Conservation (phyloP, 306 rosid genomes). For the Dryas octopetala region DNA sequence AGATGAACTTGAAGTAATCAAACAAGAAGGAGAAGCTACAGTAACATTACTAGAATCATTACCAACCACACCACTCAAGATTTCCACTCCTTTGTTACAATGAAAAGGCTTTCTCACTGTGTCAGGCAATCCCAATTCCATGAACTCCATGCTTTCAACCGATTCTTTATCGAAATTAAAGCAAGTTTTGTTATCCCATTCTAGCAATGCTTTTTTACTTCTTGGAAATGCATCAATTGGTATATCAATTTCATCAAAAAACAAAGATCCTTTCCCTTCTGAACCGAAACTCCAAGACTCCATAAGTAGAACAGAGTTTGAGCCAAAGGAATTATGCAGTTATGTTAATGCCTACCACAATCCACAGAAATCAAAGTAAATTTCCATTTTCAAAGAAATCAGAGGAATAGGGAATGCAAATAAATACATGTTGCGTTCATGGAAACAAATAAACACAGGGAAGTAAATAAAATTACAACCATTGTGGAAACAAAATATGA, state of each 20-base stretch:
- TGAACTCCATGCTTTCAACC: constrained; percentile 46
- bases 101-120: constrained; percentile 40
- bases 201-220: constrained; percentile 41
- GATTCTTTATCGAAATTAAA: constrained; percentile 44
- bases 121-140: constrained; percentile 58
- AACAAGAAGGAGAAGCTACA: constrained; percentile 47
- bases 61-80: constrained; percentile 45
- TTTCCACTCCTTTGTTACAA: constrained; percentile 38
- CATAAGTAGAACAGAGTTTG: constrained; percentile 42
- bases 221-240: constrained; percentile 56
- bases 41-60: constrained; percentile 40
- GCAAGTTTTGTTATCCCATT: constrained; percentile 54
- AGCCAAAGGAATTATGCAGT: constrained; percentile 22
- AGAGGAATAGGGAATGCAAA: constrained; percentile 3
- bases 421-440: neutral
- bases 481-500: constrained; percentile 15
- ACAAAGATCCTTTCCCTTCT: constrained; percentile 57
- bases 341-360: constrained; percentile 38
- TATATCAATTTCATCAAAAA: constrained; percentile 61
- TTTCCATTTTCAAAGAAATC: neutral
- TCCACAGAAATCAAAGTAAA: constrained; percentile 14
- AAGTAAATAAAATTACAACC: constrained; percentile 17
- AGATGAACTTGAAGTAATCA: constrained; percentile 52
- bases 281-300: constrained; percentile 67
- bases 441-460: constrained; percentile 5